phyloP scores from a whole-genome alignment of 495 filamentous ascomycete species.

The Penicillium chermesinum region DNA sequence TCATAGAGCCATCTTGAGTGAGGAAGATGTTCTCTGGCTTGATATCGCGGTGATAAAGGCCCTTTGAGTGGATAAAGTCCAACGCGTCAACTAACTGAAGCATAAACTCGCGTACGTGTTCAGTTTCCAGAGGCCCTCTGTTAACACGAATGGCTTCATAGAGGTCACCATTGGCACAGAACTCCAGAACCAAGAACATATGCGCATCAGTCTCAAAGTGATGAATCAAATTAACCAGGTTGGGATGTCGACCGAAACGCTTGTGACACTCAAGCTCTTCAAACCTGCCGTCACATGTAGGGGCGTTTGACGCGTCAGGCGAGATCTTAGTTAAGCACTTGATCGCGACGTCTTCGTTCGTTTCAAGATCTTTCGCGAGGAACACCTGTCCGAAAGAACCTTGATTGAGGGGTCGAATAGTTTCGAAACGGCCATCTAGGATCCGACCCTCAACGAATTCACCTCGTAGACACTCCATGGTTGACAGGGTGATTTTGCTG shows the following conservation, averaged over 20 bases:
- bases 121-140: slow-evolving; percentile 84
- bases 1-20: slow-evolving; percentile 77
- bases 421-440: slow-evolving; percentile 81
- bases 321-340: slow-evolving; percentile 83
- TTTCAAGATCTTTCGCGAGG: slow-evolving; percentile 73
- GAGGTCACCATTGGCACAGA: slow-evolving; percentile 91
- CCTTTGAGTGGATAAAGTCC: slow-evolving; percentile 82
- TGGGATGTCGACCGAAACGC: slow-evolving; percentile 71
- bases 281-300: slow-evolving; percentile 71
- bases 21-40: slow-evolving; percentile 99
- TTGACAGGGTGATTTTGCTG: slow-evolving; percentile 40
- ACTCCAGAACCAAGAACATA: slow-evolving; percentile 89
- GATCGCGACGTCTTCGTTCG: slow-evolving; percentile 77
- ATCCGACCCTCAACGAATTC: slow-evolving; percentile 67
- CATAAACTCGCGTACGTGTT: slow-evolving; percentile 97
- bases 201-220: slow-evolving; percentile 89
- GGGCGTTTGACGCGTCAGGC: slow-evolving; percentile 47
- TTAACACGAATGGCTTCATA: slow-evolving; percentile 93
- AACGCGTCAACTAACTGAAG: slow-evolving; percentile 86
- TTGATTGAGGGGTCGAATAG: slow-evolving; percentile 91
- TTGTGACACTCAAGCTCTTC: slow-evolving; percentile 83
- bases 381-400: slow-evolving; percentile 99
- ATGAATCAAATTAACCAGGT: slow-evolving; percentile 89
- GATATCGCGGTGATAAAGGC: slow-evolving; percentile 95
- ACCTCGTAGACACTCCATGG: slow-evolving; percentile 77